These are phyloP conservation scores for Pterula multifida DNA, from an alignment of 1,284 basidiomycete genomes.

Conservation along the genomic window DNA sequence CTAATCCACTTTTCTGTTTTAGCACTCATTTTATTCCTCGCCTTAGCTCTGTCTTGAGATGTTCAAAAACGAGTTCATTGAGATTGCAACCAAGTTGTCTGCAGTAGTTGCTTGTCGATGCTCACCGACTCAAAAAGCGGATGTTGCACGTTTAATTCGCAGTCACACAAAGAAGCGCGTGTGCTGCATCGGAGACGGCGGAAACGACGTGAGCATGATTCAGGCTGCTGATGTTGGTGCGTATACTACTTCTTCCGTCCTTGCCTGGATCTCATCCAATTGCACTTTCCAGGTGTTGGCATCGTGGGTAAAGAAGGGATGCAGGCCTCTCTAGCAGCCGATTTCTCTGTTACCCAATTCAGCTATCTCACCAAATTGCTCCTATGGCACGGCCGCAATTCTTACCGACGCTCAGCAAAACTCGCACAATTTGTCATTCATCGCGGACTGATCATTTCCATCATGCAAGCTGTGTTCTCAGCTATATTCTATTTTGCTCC, in stretches of 20 bases:
- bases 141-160: slow-evolving; percentile 89
- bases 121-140: slow-evolving; percentile 97
- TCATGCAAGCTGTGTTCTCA: slow-evolving; percentile 96
- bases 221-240: slow-evolving; percentile 88
- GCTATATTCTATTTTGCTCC: slow-evolving; percentile 99
- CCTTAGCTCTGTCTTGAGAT: slow-evolving; percentile 74
- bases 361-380: slow-evolving; percentile 90
- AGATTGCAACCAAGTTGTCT: slow-evolving; percentile 90
- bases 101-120: slow-evolving; percentile 97
- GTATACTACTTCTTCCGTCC: slow-evolving; percentile 18
- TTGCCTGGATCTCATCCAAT: slow-evolving; percentile 3
- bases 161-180: slow-evolving; percentile 87
- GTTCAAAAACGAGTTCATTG: slow-evolving; percentile 91
- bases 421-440: slow-evolving; percentile 99
- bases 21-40: neutral
- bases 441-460: slow-evolving; percentile 92
- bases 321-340: slow-evolving; percentile 94
- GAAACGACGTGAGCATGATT: slow-evolving; percentile 95
- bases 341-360: slow-evolving; percentile 97
- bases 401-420: slow-evolving; percentile 95
- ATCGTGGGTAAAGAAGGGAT: slow-evolving; percentile 99
- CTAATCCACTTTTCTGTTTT: neutral
- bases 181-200: slow-evolving; percentile 95
- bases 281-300: slow-evolving; percentile 62
- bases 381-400: slow-evolving; percentile 95